A percentile compares a stretch with the other conserved stretches of the same genome.
These are phyloP conservation scores for Oropetium thomaeum DNA, from an alignment of 176 grass and related monocot genomes.

Conservation along the genomic window DNA sequence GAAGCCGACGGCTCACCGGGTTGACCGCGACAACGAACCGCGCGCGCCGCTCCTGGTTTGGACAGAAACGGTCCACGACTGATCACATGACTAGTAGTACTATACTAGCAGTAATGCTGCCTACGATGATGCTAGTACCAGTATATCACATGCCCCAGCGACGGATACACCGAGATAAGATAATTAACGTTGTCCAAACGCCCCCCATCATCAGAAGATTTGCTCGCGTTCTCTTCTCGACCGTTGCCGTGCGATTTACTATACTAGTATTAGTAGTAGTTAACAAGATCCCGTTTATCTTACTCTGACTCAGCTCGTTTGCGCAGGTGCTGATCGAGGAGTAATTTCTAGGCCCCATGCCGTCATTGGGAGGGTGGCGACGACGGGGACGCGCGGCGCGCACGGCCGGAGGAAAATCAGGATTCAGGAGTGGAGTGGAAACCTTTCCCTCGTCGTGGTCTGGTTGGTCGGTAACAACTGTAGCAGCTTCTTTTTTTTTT, in stretches of 20 bases:
- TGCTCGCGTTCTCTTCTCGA: not conserved
- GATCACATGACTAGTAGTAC: not conserved
- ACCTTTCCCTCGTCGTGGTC: not conserved
- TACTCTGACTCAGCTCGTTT: not conserved
- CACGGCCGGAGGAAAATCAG: too few species aligned
- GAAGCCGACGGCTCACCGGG: conserved; percentile 16
- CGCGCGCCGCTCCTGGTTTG: not conserved
- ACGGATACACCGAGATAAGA: not conserved
- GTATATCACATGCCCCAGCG: not conserved
- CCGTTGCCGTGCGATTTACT: not conserved
- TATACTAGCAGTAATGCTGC: too few species aligned
- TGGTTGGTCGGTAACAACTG: not conserved
- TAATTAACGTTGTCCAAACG: not conserved
- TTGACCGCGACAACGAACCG: conserved; percentile 20
- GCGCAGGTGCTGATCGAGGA: too few species aligned
- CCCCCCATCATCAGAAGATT: too few species aligned
- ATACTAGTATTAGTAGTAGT: too few species aligned
- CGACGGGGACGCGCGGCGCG: conserved; percentile 15
- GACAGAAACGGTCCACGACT: not conserved
- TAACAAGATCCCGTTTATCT: not conserved
- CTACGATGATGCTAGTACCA: too few species aligned
- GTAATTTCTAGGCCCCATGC: too few species aligned
- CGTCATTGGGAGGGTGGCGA: conserved; percentile 3
- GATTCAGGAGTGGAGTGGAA: too few species aligned
- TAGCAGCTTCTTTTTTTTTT: not conserved